Evolutionary conservation across 1,284 basidiomycete genomes (phyloP), one percentile per base, ranked within the genome.

Genomic region (Tilletia walkeri): DNA sequence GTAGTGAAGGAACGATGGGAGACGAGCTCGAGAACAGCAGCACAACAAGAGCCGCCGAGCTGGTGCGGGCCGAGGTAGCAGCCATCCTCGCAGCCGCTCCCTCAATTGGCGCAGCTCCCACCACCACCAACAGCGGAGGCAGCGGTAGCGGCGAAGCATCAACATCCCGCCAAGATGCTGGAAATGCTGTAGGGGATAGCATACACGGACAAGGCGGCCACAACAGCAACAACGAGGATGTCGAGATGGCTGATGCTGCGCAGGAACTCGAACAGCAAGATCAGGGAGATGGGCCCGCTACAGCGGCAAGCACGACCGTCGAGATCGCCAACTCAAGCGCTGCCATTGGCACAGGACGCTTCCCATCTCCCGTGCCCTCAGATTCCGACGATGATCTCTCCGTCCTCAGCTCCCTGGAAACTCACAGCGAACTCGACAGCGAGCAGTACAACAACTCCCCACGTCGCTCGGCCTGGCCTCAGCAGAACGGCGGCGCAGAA

Each of bases 1-100:
- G 14, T 14, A 9, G 9, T 14, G 14, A 45, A 45, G 41, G 41
- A 45, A 14, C 41, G 9, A 45, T 7, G 41, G 9, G 41, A 7
- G 41, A 14, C 41, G 41, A 45, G 6, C 9, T 45, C 41, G 41
- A 45, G 14, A 45, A 45, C 41, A 39, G 36, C 36, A 63, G 34
- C 16, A 18, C 10, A 9, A 41, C 30, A 14, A 63, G 36, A 36
- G 59, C 38, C 9, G 59, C 59, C 14, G 59, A 63, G 59, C 59
- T 63, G 4, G 59, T 38, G 10, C 36, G 36, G 6, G 59, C 34
- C 36, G 59, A 63, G 59, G 59, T 63, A 4, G 59, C 59, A 63
- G 59, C 59, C 59, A 63, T 63, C 36, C 59, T 63, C 59, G 59
- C 59, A 36, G 59, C 59, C 4, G 59, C 59, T 12, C 59, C 59